Conservation (phyloP, 768 basidiomycete species). For the Gautieria morchelliformis region DNA sequence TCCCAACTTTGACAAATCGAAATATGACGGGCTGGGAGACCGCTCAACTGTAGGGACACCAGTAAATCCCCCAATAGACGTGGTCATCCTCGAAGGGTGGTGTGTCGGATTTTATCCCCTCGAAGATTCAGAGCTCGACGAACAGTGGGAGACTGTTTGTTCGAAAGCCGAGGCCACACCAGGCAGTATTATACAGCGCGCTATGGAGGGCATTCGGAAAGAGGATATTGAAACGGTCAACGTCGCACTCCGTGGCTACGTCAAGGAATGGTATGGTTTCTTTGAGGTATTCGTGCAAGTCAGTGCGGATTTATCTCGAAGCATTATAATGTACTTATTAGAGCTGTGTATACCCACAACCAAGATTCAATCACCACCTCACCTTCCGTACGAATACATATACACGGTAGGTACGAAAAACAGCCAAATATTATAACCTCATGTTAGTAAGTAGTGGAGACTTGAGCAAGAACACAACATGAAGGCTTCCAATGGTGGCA, state of each 20-base stretch:
- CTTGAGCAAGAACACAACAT: slow-evolving; percentile 83
- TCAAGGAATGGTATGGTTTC: slow-evolving; percentile 49
- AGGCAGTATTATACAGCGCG: not conserved
- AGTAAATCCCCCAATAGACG: slow-evolving; percentile 50
- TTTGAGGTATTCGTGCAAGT: slow-evolving; percentile 78
- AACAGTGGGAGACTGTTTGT: slow-evolving; percentile 37
- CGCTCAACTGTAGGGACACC: slow-evolving; percentile 41
- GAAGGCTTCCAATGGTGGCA: slow-evolving; percentile 76
- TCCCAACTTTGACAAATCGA: slow-evolving; percentile 84
- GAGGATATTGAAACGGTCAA: slow-evolving; percentile 60
- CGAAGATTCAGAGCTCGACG: slow-evolving; percentile 36
- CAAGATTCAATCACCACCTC: slow-evolving; percentile 31
- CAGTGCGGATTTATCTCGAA: slow-evolving; percentile 10
- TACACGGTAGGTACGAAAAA: slow-evolving; percentile 32
- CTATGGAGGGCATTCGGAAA: slow-evolving; percentile 28
- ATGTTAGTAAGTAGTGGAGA: slow-evolving; percentile 50
- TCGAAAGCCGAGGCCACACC: slow-evolving; percentile 15
- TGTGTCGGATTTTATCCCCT: slow-evolving; percentile 81
- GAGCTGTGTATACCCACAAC: too few species aligned
- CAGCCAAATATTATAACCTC: not conserved
- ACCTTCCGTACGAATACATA: slow-evolving; percentile 39
- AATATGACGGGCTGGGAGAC: slow-evolving; percentile 77
- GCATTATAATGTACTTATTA: too few species aligned
- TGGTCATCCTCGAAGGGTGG: slow-evolving; percentile 96
- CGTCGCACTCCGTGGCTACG: slow-evolving; percentile 46